phyloP scores from a whole-genome alignment of 2,329 filamentous ascomycete genomes.

The Alternaria sp. region DNA sequence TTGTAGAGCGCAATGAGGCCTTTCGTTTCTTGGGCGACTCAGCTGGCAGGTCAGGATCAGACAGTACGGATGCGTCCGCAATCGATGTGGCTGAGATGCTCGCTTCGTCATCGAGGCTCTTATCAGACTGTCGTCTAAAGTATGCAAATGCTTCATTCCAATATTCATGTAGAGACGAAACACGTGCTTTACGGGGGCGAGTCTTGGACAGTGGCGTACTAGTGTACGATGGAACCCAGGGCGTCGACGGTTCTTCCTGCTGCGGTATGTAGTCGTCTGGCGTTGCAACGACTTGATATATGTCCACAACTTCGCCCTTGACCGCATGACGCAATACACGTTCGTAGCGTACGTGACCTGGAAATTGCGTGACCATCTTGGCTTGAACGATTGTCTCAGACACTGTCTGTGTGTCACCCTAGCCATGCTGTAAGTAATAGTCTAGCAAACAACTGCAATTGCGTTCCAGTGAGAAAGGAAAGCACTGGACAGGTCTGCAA shows the following conservation, averaged over 20 bases:
- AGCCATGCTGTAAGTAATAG: background rate
- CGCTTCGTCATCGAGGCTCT: background rate
- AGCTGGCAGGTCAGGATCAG: background rate
- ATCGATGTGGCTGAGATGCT: background rate
- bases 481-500: background rate
- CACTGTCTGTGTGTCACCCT: background rate
- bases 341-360: slow-evolving; percentile 37
- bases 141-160: background rate
- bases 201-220: slow-evolving; percentile 1
- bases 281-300: background rate
- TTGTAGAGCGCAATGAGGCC: background rate
- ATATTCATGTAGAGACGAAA: background rate
- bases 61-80: background rate
- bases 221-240: slow-evolving; percentile 3
- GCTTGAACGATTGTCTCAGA: slow-evolving; percentile 23
- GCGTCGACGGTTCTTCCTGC: background rate
- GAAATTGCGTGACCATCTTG: slow-evolving; percentile 29
- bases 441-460: background rate
- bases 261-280: background rate
- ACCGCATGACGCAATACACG: slow-evolving; percentile 38
- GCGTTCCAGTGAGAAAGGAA: background rate
- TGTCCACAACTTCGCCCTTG: slow-evolving; percentile 17
- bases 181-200: background rate
- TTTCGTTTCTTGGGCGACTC: slow-evolving; percentile 15
- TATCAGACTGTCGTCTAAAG: background rate